Conservation (phyloP, 2,329 filamentous ascomycete species). For the Beauveria rudraprayagi region DNA sequence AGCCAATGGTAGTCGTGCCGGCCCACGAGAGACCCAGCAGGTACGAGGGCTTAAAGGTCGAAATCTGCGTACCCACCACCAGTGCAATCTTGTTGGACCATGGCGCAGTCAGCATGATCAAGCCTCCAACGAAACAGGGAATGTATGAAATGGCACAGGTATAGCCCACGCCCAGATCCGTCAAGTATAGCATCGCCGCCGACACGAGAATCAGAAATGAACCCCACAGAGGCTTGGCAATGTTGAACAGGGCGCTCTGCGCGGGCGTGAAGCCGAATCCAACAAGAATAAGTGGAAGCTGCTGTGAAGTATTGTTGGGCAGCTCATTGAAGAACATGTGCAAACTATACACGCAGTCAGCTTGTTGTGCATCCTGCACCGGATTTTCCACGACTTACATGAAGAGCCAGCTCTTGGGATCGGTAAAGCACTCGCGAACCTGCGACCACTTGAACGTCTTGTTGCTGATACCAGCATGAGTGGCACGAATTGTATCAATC, state of each 20-base stretch:
- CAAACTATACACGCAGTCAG: conserved; percentile 9
- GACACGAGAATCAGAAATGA: conserved; percentile 16
- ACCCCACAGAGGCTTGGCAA: conserved; percentile 18
- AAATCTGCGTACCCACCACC: conserved; percentile 22
- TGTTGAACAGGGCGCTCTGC: conserved; percentile 20
- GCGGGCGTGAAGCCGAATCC: conserved; percentile 19
- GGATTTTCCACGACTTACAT: conserved; percentile 2
- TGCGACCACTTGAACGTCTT: conserved; percentile 19
- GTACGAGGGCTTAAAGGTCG: conserved; percentile 23
- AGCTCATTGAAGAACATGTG: conserved; percentile 22
- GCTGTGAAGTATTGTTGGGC: conserved; percentile 20
- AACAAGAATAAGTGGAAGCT: conserved; percentile 19
- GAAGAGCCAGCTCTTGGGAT: conserved; percentile 19
- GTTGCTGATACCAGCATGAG: conserved; percentile 17
- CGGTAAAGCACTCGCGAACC: conserved; percentile 16
- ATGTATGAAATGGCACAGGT: conserved; percentile 20
- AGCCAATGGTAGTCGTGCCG: conserved; percentile 17
- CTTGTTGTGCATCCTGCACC: too few relatives aligned
- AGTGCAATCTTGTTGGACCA: conserved; percentile 22
- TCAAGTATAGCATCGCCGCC: conserved; percentile 16
- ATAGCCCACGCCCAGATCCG: conserved; percentile 18
- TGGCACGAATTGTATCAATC: conserved; percentile 15
- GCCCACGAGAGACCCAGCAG: conserved; percentile 21
- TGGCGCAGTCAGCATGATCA: conserved; percentile 17
- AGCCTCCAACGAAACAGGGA: conserved; percentile 18